Evolutionary conservation across 2,329 filamentous ascomycete species (phyloP).

Genomic region (Colletotrichum sp.): DNA sequence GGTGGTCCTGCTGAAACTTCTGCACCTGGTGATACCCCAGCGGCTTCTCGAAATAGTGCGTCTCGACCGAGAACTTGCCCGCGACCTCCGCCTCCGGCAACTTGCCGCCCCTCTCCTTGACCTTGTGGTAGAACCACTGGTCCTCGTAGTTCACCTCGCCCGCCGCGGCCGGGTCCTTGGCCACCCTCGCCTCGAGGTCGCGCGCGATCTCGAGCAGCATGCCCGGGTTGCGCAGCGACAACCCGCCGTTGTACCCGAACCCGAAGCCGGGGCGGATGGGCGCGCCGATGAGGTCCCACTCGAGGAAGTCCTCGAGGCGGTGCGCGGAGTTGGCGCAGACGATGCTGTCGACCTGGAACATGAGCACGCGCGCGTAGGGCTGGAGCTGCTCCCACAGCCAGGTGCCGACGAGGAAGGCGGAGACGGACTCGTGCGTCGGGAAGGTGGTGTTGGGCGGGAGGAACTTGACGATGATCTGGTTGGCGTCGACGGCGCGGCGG

Average conservation of each 20-base stretch:
- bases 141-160: constrained; percentile 25
- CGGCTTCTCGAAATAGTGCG: constrained; percentile 26
- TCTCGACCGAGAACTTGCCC: constrained; percentile 28
- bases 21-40: constrained; percentile 31
- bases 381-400: constrained; percentile 44
- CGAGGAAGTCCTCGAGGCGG: constrained; percentile 38
- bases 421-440: constrained; percentile 36
- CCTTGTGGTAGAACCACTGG: constrained; percentile 30
- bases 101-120: constrained; percentile 20
- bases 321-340: constrained; percentile 34
- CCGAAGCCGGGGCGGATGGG: constrained; percentile 27
- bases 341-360: constrained; percentile 45
- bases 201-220: constrained; percentile 27
- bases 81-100: constrained; percentile 27
- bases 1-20: constrained; percentile 25
- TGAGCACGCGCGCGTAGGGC: constrained; percentile 35
- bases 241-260: constrained; percentile 34
- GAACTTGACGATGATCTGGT: constrained; percentile 41
- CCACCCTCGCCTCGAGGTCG: not conserved
- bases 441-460: constrained; percentile 39
- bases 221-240: constrained; percentile 35
- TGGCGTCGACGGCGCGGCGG: constrained; percentile 35
- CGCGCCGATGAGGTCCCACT: constrained; percentile 39
- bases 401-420: constrained; percentile 15
- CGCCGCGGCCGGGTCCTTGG: not conserved